Percentiles rank a stretch among this genome's conserved stretches.
Conservation (phyloP, 257 asterid genomes). For the Primulina tabacum region DNA sequence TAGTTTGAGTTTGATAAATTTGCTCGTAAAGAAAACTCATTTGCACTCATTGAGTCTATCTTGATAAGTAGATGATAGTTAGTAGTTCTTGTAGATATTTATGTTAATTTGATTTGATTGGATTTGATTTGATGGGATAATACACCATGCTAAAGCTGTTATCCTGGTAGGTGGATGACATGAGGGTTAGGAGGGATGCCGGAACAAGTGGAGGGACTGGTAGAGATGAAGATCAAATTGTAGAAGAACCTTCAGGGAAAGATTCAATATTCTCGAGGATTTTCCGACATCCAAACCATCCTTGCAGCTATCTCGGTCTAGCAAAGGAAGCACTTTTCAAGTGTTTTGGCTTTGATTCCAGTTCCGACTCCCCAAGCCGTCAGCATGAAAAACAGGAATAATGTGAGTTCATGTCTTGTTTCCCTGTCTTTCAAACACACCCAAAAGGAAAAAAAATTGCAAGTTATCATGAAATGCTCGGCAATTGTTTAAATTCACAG, state of each 20-base stretch:
- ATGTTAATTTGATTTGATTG: too few species aligned
- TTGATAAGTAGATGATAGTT: neutral
- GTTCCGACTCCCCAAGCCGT: conserved; percentile 25
- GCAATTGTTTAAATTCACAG: neutral
- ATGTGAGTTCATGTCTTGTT: conserved; percentile 12
- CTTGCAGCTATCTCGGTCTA: conserved; percentile 52
- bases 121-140: neutral
- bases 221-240: conserved; percentile 28
- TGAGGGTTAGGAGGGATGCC: conserved; percentile 22
- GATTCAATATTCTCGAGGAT: conserved; percentile 23
- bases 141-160: conserved; percentile 2
- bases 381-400: conserved; percentile 48
- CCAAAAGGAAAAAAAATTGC: too few species aligned
- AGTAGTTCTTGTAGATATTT: neutral
- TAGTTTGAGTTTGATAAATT: neutral
- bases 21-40: neutral
- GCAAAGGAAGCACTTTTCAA: conserved; percentile 54
- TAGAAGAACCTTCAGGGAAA: conserved; percentile 31
- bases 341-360: conserved; percentile 58
- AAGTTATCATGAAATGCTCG: neutral
- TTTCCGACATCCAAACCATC: conserved; percentile 42
- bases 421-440: neutral
- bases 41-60: neutral
- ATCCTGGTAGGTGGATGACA: conserved; percentile 35
- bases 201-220: conserved; percentile 30